Base-by-base conservation (phyloP, 495 filamentous ascomycete genomes). In the Podospora pseudoanserina region DNA sequence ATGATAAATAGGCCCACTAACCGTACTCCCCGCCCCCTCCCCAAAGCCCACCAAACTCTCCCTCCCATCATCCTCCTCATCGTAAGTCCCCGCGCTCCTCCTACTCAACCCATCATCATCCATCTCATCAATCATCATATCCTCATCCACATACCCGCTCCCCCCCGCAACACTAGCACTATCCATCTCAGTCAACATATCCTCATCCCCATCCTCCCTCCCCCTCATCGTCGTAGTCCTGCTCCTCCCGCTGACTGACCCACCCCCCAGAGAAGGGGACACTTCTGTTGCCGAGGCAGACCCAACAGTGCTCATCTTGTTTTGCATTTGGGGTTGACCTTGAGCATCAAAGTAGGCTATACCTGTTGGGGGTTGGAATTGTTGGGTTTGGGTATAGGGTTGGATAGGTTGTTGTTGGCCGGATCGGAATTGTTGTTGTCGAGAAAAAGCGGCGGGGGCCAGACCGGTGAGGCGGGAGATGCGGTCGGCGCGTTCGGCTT, bases 401-500 rank as follows among this genome's bases (percentile, higher is more conserved):
- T 65, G 62, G 30, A 34, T 13, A 2, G 39, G 39, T 49, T 16
- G 39, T 49, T 49, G 39, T 11, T 32, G 30, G 30, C 30, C 30
- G 30, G 34, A 39, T 39, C 39, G 39, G 39, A 49, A 3, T 49
- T 49, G 39, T 49, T 49, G 39, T 11, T 11, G 39, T 1, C 39
- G 39, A 11, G 39, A 49, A 11, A 11, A 49, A 5, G 13, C 19
- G 13, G 58, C 19, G 58, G 30, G 30, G 27, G 18, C 23, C 44
- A 97, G 84, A 55, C 93, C 93, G 7, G 93, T 90, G 18, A 97
- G 87, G 28, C 93, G 92, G 49, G 92, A 95, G 75, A 97, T 96
- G 72, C 93, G 92, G 79, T 96, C 93, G 63, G 92, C 93, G 71
- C 93, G 92, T 78, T 97, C 93, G 65, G 92, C 92, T 69, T 95